Percentiles rank a stretch among this genome's conserved stretches.
Conservation (phyloP, 441 rosid species). For the Euphorbia corollata region DNA sequence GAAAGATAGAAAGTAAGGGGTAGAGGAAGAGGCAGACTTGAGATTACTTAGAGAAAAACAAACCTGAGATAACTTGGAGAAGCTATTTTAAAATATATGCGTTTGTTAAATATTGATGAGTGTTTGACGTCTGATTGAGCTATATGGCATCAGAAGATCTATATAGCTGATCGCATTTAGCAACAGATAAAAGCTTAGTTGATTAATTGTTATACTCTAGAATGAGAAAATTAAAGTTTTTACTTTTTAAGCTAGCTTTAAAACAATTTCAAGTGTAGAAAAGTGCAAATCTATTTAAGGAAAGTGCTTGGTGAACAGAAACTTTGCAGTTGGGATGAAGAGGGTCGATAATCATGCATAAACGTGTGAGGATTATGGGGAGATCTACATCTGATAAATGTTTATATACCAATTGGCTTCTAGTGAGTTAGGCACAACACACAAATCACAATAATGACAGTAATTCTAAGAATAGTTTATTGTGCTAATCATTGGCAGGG, state of each 20-base stretch:
- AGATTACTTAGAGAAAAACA: too few relatives aligned
- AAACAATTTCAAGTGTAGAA: not conserved
- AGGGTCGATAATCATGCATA: slow-evolving; percentile 1
- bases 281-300: not conserved
- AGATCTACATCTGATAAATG: not conserved
- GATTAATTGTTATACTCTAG: not conserved
- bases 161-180: too few relatives aligned
- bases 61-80: too few relatives aligned
- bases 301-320: not conserved
- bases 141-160: too few relatives aligned
- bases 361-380: not conserved
- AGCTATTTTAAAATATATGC: too few relatives aligned
- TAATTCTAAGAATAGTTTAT: not conserved
- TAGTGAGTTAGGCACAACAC: not conserved
- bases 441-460: not conserved
- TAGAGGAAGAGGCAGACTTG: too few relatives aligned
- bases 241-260: not conserved
- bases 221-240: not conserved
- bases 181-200: too few relatives aligned
- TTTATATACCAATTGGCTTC: not conserved
- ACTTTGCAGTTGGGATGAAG: not conserved
- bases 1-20: too few relatives aligned
- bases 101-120: too few relatives aligned
- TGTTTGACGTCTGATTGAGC: too few relatives aligned
- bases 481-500: not conserved